Conservation (phyloP, 306 rosid species). For the Dryas octopetala region DNA sequence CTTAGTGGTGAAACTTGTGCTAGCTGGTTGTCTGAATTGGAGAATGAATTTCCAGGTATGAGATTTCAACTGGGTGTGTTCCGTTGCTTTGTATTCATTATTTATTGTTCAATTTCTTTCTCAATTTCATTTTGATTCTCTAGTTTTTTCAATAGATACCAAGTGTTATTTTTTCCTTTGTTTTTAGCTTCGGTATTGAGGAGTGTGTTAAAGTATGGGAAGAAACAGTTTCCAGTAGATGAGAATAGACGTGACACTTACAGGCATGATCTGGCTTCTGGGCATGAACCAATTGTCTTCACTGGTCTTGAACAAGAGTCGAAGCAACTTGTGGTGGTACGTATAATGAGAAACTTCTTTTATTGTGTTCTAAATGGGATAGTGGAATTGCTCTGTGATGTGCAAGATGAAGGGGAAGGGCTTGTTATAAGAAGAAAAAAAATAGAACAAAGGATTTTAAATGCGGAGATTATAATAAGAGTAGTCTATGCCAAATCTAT, state of each 20-base stretch:
- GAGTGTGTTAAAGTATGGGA: slow-evolving; percentile 72
- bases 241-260: slow-evolving; percentile 90
- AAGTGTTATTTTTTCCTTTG: slow-evolving; percentile 4
- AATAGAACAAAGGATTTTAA: not conserved
- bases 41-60: slow-evolving; percentile 86
- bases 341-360: not conserved
- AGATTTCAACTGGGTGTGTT: slow-evolving; percentile 6
- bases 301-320: slow-evolving; percentile 53
- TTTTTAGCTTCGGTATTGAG: slow-evolving; percentile 81
- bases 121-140: not conserved
- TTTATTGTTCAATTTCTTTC: not conserved
- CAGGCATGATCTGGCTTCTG: slow-evolving; percentile 36
- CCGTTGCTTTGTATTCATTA: not conserved
- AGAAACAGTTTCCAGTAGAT: slow-evolving; percentile 65
- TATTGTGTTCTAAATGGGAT: slow-evolving; percentile 7
- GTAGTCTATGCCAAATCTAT: slow-evolving; percentile 7
- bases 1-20: slow-evolving; percentile 53
- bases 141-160: not conserved
- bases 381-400: slow-evolving; percentile 1
- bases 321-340: slow-evolving; percentile 76
- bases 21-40: slow-evolving; percentile 71
- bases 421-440: not conserved
- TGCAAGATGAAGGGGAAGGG: not conserved
- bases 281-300: slow-evolving; percentile 42
- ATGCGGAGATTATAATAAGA: not conserved